phyloP scores from a whole-genome alignment of 164 flowering plant genomes.

The Akebia trifoliata region DNA sequence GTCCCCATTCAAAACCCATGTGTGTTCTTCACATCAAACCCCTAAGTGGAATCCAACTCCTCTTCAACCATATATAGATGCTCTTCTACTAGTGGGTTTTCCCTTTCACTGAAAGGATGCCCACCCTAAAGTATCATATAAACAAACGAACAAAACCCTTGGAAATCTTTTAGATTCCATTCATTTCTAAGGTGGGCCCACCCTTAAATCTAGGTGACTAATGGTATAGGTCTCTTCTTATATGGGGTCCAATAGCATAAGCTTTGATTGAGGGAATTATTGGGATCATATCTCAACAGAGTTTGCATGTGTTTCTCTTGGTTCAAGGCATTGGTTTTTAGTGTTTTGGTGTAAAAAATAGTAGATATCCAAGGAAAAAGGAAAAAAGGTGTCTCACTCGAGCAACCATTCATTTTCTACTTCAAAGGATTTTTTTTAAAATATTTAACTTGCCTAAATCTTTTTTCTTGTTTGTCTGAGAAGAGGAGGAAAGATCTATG shows the following conservation, averaged over 20 bases:
- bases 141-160: background rate
- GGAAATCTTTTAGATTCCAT: constrained; percentile 16
- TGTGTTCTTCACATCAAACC: constrained; percentile 47
- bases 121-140: background rate
- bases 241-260: constrained; percentile 3
- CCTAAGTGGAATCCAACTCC: constrained; percentile 82
- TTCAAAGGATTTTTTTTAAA: too few relatives aligned
- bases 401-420: too few relatives aligned
- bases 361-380: too few relatives aligned
- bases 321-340: too few relatives aligned
- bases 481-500: constrained; percentile 5
- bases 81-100: constrained; percentile 30
- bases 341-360: too few relatives aligned
- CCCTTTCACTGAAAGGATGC: constrained; percentile 35
- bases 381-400: too few relatives aligned
- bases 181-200: constrained; percentile 24
- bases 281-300: background rate
- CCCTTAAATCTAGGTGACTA: constrained; percentile 36
- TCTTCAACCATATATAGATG: constrained; percentile 44
- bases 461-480: background rate
- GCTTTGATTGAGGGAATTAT: constrained; percentile 1
- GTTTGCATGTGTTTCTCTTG: background rate
- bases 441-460: too few relatives aligned
- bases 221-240: constrained; percentile 16
- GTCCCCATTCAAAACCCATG: constrained; percentile 43